phyloP scores from a whole-genome alignment of 2,329 filamentous ascomycete genomes.

The Fusarium cyanostomum region DNA sequence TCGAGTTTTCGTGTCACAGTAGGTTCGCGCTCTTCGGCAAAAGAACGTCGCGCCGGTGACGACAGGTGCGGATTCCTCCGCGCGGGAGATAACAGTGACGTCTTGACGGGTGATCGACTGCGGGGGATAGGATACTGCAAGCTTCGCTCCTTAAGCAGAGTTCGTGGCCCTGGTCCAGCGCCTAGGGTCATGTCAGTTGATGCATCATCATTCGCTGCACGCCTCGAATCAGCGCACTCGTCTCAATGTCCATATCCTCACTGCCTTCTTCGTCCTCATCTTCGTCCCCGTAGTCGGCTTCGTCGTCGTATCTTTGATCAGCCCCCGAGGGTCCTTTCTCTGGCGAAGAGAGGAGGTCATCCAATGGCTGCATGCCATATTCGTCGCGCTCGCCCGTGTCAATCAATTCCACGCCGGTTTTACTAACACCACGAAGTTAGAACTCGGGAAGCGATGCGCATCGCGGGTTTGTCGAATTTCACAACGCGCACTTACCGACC shows the following conservation, averaged over 20 bases:
- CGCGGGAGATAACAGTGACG: slow-evolving; percentile 68
- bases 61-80: slow-evolving; percentile 67
- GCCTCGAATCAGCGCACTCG: slow-evolving; percentile 49
- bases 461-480: not conserved
- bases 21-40: slow-evolving; percentile 46
- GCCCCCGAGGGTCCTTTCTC: slow-evolving; percentile 57
- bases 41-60: slow-evolving; percentile 57
- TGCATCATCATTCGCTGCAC: not conserved
- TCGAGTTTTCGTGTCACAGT: slow-evolving; percentile 65
- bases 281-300: slow-evolving; percentile 26
- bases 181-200: slow-evolving; percentile 50
- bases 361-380: slow-evolving; percentile 88
- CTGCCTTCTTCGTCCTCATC: slow-evolving; percentile 40
- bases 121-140: slow-evolving; percentile 59
- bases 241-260: slow-evolving; percentile 64
- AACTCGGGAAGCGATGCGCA: not conserved
- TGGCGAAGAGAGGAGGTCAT: slow-evolving; percentile 89
- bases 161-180: slow-evolving; percentile 63
- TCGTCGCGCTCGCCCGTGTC: slow-evolving; percentile 87
- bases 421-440: slow-evolving; percentile 61
- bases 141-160: slow-evolving; percentile 61
- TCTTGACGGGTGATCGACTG: slow-evolving; percentile 70
- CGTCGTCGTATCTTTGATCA: slow-evolving; percentile 37
- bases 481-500: slow-evolving; percentile 50
- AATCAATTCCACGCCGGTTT: slow-evolving; percentile 85